phyloP scores from a whole-genome alignment of 495 filamentous ascomycete species.

The Pseudevernia furfuracea region DNA sequence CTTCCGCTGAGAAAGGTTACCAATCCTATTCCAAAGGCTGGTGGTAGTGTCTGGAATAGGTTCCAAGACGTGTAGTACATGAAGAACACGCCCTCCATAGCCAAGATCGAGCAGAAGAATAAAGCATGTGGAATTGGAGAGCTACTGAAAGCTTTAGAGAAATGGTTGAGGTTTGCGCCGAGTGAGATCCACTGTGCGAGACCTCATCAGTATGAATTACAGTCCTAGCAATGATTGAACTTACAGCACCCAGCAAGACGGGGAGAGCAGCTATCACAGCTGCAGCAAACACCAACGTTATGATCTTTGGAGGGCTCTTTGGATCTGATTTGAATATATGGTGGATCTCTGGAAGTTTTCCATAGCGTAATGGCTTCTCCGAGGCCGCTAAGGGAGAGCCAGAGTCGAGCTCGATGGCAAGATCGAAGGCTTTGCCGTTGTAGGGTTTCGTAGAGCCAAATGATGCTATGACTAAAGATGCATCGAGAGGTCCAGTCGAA shows the following conservation, averaged over 20 bases:
- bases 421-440: slow-evolving; percentile 56
- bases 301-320: slow-evolving; percentile 70
- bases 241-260: slow-evolving; percentile 60
- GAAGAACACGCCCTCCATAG: slow-evolving; percentile 87
- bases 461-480: slow-evolving; percentile 74
- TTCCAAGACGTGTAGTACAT: slow-evolving; percentile 92
- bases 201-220: not conserved
- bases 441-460: slow-evolving; percentile 69
- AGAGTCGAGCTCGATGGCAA: slow-evolving; percentile 56
- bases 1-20: slow-evolving; percentile 82
- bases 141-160: slow-evolving; percentile 60
- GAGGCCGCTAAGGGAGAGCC: slow-evolving; percentile 49
- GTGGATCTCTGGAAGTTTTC: slow-evolving; percentile 73
- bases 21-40: slow-evolving; percentile 54
- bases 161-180: slow-evolving; percentile 77
- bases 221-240: slow-evolving; percentile 26
- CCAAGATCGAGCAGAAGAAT: slow-evolving; percentile 76
- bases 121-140: slow-evolving; percentile 70
- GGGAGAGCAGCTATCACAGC: slow-evolving; percentile 66
- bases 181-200: slow-evolving; percentile 60
- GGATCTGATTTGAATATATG: slow-evolving; percentile 82
- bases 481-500: slow-evolving; percentile 57
- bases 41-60: slow-evolving; percentile 81
- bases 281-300: slow-evolving; percentile 69
- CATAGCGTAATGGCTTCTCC: slow-evolving; percentile 64